Conservation (phyloP, 768 basidiomycete species). For the Suillus subluteus region DNA sequence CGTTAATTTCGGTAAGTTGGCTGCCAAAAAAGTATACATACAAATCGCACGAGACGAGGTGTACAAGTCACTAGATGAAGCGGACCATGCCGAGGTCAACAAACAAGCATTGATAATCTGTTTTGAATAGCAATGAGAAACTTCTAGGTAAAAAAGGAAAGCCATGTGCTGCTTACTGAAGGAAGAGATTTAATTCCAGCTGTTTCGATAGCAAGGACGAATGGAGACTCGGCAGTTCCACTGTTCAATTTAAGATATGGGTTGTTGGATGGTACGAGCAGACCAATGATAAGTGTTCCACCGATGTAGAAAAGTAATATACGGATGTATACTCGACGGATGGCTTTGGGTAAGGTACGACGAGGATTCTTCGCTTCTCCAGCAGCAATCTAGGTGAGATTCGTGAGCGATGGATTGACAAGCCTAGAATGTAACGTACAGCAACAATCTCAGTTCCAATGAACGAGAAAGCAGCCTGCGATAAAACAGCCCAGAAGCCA, state of each 20-base stretch:
- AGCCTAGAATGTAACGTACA: slow-evolving; percentile 43
- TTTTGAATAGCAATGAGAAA: slow-evolving; percentile 1
- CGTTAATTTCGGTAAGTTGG: slow-evolving; percentile 9
- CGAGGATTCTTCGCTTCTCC: slow-evolving; percentile 92
- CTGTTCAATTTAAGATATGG: slow-evolving; percentile 49
- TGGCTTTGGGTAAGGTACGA: slow-evolving; percentile 58
- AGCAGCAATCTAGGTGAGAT: slow-evolving; percentile 69
- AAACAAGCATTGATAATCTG: slow-evolving; percentile 83
- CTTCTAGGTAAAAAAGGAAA: slow-evolving; percentile 4
- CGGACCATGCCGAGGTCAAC: slow-evolving; percentile 91
- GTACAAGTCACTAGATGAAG: slow-evolving; percentile 87
- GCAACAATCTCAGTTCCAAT: slow-evolving; percentile 96
- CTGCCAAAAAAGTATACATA: slow-evolving; percentile 38
- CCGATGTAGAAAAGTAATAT: slow-evolving; percentile 82
- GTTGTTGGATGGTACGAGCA: slow-evolving; percentile 79
- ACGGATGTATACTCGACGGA: slow-evolving; percentile 68
- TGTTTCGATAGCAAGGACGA: slow-evolving; percentile 85
- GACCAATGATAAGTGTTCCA: slow-evolving; percentile 75
- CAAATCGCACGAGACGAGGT: slow-evolving; percentile 87
- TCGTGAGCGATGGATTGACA: background rate
- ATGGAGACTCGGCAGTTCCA: slow-evolving; percentile 77
- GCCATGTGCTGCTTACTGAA: slow-evolving; percentile 50
- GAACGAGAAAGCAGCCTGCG: slow-evolving; percentile 90
- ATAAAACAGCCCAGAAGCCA: slow-evolving; percentile 70
- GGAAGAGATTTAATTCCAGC: slow-evolving; percentile 90